Evolutionary conservation across 352 stramenopile genomes (phyloP).

Genomic region (Phytophthora citrophthora): DNA sequence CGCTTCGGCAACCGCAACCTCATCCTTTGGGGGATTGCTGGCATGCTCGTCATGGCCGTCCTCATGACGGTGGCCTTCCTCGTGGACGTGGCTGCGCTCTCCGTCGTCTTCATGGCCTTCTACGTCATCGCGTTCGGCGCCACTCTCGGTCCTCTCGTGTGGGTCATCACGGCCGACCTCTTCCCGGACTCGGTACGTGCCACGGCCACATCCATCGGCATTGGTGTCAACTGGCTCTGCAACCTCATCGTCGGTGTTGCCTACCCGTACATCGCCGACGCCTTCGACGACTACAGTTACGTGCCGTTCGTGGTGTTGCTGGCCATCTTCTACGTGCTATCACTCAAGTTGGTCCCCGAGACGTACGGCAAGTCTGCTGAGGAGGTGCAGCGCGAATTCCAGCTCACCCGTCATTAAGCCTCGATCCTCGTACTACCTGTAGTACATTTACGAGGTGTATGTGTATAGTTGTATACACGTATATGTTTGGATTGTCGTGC

Average conservation of each 20-base stretch:
- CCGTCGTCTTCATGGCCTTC: constrained; percentile 15
- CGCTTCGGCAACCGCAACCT: constrained; percentile 20
- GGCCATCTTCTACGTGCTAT: constrained; percentile 18
- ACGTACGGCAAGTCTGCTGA: constrained; percentile 21
- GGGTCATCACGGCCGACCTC: constrained; percentile 13
- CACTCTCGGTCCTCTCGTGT: constrained; percentile 7
- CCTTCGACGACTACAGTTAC: constrained; percentile 26
- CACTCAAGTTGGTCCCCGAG: constrained; percentile 16
- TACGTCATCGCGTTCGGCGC: constrained; percentile 15
- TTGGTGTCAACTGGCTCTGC: constrained; percentile 14
- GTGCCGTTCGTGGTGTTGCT: constrained; percentile 18
- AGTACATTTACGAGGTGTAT: too few species aligned
- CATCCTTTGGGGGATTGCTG: constrained; percentile 17
- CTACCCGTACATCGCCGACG: constrained; percentile 26
- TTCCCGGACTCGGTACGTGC: constrained; percentile 19
- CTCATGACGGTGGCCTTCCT: constrained; percentile 21
- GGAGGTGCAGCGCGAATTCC: constrained; percentile 15
- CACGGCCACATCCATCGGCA: constrained; percentile 11
- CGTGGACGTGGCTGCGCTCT: constrained; percentile 11
- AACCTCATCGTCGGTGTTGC: constrained; percentile 18
- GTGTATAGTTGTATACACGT: too few species aligned
- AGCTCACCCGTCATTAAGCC: constrained; percentile 4
- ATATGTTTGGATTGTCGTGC: too few species aligned
- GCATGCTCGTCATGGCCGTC: constrained; percentile 20
- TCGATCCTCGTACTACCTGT: too few species aligned